phyloP scores from a whole-genome alignment of 306 rosid species.

The Spatholobus suberectus region DNA sequence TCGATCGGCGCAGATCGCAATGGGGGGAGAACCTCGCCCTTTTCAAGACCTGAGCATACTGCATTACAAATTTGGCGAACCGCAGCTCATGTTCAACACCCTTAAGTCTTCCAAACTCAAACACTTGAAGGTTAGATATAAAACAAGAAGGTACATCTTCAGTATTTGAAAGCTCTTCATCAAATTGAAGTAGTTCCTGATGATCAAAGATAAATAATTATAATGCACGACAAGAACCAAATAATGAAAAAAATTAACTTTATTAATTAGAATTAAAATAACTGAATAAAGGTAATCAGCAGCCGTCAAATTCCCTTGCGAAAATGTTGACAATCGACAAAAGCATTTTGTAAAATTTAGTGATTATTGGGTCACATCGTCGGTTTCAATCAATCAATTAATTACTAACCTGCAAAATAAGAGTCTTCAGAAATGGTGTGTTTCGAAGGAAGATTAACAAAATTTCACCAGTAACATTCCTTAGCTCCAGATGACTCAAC shows the following conservation, averaged over 20 bases:
- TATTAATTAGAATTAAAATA: too few relatives aligned
- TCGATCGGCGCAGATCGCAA: too few relatives aligned
- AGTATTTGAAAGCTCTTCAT: background rate
- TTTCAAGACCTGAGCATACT: background rate
- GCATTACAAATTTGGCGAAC: background rate
- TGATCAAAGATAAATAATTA: too few relatives aligned
- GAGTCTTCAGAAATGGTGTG: background rate
- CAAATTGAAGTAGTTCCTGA: background rate
- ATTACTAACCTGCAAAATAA: background rate
- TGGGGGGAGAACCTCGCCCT: too few relatives aligned
- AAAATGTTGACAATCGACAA: background rate
- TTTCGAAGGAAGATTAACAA: background rate
- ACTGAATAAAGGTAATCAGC: too few relatives aligned
- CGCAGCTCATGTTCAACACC: background rate
- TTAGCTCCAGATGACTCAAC: background rate
- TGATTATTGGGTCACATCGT: background rate
- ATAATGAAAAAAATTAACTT: too few relatives aligned
- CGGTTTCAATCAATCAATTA: background rate
- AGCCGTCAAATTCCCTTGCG: too few relatives aligned
- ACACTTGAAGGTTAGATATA: background rate
- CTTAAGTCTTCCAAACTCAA: background rate
- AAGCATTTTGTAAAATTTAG: background rate
- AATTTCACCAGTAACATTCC: background rate
- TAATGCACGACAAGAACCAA: too few relatives aligned
- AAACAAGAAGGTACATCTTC: background rate